Percentiles rank a stretch among this genome's conserved stretches.
Evolutionary conservation across 2,329 filamentous ascomycete species (phyloP).

Genomic region (Pseudogymnoascus sp.): DNA sequence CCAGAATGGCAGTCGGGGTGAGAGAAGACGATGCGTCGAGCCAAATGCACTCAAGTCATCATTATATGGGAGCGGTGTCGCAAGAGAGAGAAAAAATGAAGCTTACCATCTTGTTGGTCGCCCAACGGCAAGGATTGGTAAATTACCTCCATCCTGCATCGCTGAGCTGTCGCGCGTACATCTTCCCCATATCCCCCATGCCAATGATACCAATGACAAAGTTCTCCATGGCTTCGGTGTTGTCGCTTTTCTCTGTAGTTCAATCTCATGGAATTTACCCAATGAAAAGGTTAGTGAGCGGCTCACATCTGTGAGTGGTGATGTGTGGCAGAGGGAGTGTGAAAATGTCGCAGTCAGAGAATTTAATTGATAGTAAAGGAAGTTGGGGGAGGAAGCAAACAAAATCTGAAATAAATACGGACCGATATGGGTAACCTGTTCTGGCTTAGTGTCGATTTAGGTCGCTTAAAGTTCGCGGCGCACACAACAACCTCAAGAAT

Average conservation of each 20-base stretch:
- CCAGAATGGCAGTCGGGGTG: conserved; percentile 68
- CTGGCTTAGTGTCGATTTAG: not conserved
- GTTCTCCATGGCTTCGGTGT: conserved; percentile 28
- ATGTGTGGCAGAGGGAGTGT: not conserved
- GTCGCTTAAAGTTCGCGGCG: conserved; percentile 7
- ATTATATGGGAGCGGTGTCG: conserved; percentile 37
- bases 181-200: conserved; percentile 99
- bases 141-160: conserved; percentile 93
- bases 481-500: conserved; percentile 8
- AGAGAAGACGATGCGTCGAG: conserved; percentile 80
- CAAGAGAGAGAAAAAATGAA: conserved; percentile 17
- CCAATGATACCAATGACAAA: conserved; percentile 90
- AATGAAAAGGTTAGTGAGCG: conserved; percentile 5
- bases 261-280: conserved; percentile 4
- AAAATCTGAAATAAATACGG: conserved; percentile 10
- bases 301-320: conserved; percentile 1
- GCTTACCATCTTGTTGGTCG: conserved; percentile 22
- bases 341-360: conserved; percentile 2
- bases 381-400: not conserved
- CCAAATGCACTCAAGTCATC: conserved; percentile 99
- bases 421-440: not conserved
- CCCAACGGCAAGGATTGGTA: conserved; percentile 20
- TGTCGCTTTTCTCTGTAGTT: conserved; percentile 5
- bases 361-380: conserved; percentile 1
- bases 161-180: conserved; percentile 87